Evolutionary conservation across 805 yeast species (phyloP).

Genomic region (Teunomyces pallodes): DNA sequence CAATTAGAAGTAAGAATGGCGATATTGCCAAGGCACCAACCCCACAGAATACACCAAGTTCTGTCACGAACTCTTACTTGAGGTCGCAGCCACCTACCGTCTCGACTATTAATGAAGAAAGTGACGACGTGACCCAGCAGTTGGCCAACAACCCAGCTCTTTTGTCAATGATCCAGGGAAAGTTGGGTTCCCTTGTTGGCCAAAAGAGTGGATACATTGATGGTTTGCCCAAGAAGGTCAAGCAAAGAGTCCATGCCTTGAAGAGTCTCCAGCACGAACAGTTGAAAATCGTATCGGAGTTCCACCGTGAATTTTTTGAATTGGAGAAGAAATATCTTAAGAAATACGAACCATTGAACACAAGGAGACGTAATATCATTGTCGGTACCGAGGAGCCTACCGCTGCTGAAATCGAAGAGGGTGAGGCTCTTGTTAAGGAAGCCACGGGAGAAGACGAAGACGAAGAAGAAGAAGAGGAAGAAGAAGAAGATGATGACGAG

Average conservation of each 20-base stretch:
- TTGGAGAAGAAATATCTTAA: constrained; percentile 77
- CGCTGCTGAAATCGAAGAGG: constrained; percentile 71
- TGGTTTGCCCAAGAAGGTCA: constrained; percentile 66
- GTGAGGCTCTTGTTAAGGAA: constrained; percentile 66
- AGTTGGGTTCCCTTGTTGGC: constrained; percentile 81
- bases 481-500: constrained; percentile 40
- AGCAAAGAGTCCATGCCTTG: constrained; percentile 75
- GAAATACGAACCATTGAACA: constrained; percentile 74
- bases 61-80: constrained; percentile 72
- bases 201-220: constrained; percentile 83
- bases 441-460: constrained; percentile 42
- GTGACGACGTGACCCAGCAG: constrained; percentile 49
- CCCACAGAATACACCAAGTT: constrained; percentile 97
- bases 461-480: constrained; percentile 33
- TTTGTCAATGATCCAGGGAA: constrained; percentile 85
- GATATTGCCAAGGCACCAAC: constrained; percentile 93
- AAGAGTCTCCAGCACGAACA: constrained; percentile 79
- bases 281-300: constrained; percentile 82
- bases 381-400: constrained; percentile 76
- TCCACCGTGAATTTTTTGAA: constrained; percentile 82
- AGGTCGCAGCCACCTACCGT: constrained; percentile 56
- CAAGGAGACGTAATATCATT: constrained; percentile 68
- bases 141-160: constrained; percentile 79
- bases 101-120: constrained; percentile 64
- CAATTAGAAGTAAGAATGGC: constrained; percentile 68